These are phyloP conservation scores for Mycena haematopus DNA, from an alignment of 768 basidiomycete genomes.

Conservation along the genomic window DNA sequence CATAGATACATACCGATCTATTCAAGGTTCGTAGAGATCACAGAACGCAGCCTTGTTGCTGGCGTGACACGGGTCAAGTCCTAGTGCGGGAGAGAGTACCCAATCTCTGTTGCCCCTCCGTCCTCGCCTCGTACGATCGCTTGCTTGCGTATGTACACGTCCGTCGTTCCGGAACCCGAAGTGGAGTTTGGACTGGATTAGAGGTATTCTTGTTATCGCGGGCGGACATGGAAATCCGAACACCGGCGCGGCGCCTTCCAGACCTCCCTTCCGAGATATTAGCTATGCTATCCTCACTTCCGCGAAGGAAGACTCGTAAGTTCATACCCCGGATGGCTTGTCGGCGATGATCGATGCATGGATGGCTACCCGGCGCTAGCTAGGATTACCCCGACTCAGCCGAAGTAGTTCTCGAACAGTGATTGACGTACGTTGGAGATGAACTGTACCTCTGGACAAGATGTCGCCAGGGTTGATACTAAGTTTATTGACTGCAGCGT, in stretches of 20 bases:
- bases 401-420: neutral
- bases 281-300: constrained; percentile 13
- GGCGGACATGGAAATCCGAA: constrained; percentile 1
- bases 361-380: constrained; percentile 1
- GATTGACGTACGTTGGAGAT: constrained; percentile 10
- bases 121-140: constrained; percentile 19
- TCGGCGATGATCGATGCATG: neutral
- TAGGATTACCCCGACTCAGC: neutral
- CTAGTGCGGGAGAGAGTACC: neutral
- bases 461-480: no score
- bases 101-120: neutral
- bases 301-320: constrained; percentile 5
- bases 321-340: neutral
- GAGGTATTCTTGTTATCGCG: constrained; percentile 21
- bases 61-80: no score
- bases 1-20: no score
- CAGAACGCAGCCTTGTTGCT: no score
- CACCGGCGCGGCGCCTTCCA: neutral
- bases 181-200: neutral
- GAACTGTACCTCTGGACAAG: no score
- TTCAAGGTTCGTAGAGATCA: no score
- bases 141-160: neutral
- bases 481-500: neutral
- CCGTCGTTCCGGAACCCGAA: constrained; percentile 19
- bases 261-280: constrained; percentile 14